Base-by-base conservation (phyloP, 768 basidiomycete species). In the Gyrodon lividus region DNA sequence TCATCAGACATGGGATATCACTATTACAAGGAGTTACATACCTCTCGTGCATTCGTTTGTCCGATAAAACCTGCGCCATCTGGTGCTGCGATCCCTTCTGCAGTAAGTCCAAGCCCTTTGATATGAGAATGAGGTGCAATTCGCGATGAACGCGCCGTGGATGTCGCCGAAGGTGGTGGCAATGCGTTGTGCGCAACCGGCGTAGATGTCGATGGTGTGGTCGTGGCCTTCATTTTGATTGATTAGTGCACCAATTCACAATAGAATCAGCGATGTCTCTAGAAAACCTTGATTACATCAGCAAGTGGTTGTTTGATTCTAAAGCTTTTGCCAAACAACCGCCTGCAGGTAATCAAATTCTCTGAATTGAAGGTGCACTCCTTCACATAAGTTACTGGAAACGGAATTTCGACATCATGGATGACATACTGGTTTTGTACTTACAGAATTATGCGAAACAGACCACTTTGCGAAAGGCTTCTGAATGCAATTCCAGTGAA, bases 121-220 rank as follows among this genome's bases (percentile, higher is more conserved):
- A 98, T 98, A 69, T 98, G 95, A 5, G 94, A 97, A 65, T 98
- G 95, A 3, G 92, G 85, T 1, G 91, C 89, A 40, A 93, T 90
- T 33, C 89, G 82, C 26, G 89, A 88, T 0, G 89, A 83, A 20
- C 87, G 79, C 12, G 78, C 77, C 1, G 83, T 79, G 12, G 83
- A 77, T 0, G 81, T 68, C 2, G 78, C 74, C 4, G 86, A 77
- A 0, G 87, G 87, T 0, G 86, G 86, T 0, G 87, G 80, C 3
- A 87, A 76, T 1, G 89, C 85, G 51, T 85, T 90, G 68, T 89
- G 87, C 5, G 83, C 79, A n/a, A 78, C 77, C 33, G 83, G 81
- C 30, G 77, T 70, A 26, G 80, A 74, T 6, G 75, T 71, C 26
- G 81, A 77, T 50, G 77, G 54, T 26, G 74, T 69, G 38, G 79